Evolutionary conservation across 2,329 filamentous ascomycete species (phyloP).

Genomic region (Colletotrichum sp.): DNA sequence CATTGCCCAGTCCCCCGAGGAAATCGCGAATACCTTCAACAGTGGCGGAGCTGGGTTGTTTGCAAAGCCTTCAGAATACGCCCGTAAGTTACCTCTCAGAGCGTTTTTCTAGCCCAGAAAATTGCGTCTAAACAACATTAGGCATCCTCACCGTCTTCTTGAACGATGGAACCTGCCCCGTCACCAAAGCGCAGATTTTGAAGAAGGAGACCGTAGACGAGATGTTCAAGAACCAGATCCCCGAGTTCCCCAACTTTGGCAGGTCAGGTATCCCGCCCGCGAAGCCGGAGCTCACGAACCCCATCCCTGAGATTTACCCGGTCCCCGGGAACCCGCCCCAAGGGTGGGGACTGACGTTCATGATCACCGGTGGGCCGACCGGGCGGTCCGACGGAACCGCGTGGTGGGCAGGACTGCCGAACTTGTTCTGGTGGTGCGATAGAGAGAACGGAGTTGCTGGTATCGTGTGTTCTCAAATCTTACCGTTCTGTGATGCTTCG

Average conservation of each 20-base stretch:
- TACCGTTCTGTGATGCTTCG: conserved; percentile 52
- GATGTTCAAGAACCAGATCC: conserved; percentile 71
- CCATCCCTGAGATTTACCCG: conserved; percentile 53
- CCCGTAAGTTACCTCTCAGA: conserved; percentile 43
- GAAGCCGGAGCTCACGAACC: conserved; percentile 55
- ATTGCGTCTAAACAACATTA: conserved; percentile 26
- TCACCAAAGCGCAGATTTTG: conserved; percentile 59
- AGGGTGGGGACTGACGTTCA: conserved; percentile 68
- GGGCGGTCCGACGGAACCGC: conserved; percentile 56
- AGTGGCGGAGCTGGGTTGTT: conserved; percentile 68
- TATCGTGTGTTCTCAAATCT: conserved; percentile 53
- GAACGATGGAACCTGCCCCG: conserved; percentile 67
- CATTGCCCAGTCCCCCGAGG: conserved; percentile 42
- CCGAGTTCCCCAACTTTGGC: conserved; percentile 56
- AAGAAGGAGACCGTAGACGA: conserved; percentile 60
- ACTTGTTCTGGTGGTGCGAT: conserved; percentile 69
- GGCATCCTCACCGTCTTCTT: conserved; percentile 66
- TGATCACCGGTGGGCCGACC: conserved; percentile 53
- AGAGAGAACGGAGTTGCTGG: conserved; percentile 62
- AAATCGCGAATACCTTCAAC: conserved; percentile 46
- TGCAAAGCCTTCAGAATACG: conserved; percentile 64
- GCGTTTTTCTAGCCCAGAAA: rapidly evolving
- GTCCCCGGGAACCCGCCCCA: conserved; percentile 53
- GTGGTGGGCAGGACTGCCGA: conserved; percentile 65
- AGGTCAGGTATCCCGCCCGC: conserved; percentile 47